A percentile compares a stretch with the other conserved stretches of the same genome.
Conservation (phyloP, 257 asterid species). For the Osmanthus fragrans region DNA sequence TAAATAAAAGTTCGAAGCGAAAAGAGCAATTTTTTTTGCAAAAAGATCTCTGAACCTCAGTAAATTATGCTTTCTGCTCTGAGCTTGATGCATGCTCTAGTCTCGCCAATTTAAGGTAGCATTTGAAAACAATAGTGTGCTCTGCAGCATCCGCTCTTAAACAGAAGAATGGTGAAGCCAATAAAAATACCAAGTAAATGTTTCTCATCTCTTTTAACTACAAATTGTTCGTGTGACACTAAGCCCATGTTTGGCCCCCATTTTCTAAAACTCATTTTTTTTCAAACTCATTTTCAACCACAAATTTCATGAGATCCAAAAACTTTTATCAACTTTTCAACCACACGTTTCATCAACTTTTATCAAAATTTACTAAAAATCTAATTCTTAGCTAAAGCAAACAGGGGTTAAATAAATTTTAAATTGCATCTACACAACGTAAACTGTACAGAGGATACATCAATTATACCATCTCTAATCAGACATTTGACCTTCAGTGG, state of each 20-base stretch:
- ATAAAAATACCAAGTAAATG: no score
- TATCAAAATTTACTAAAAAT: no score
- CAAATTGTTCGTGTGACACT: not conserved
- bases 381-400: no score
- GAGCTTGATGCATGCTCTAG: not conserved
- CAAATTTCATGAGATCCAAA: no score
- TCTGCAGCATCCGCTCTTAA: slow-evolving; percentile 9
- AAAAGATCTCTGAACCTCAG: slow-evolving; percentile 2
- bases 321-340: no score
- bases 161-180: not conserved
- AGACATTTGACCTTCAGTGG: not conserved
- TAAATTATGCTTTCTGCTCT: slow-evolving; percentile 1
- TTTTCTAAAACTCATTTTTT: no score
- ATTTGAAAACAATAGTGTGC: not conserved
- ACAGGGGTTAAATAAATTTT: no score
- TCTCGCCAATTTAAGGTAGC: not conserved
- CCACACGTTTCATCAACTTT: no score
- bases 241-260: no score
- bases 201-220: not conserved
- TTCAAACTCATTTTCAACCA: no score
- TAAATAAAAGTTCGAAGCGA: not conserved
- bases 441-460: not conserved
- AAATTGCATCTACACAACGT: not conserved
- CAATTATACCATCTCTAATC: not conserved
- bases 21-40: not conserved